Base-by-base conservation (phyloP, 2,329 filamentous ascomycete genomes). In the Nemania sp. region DNA sequence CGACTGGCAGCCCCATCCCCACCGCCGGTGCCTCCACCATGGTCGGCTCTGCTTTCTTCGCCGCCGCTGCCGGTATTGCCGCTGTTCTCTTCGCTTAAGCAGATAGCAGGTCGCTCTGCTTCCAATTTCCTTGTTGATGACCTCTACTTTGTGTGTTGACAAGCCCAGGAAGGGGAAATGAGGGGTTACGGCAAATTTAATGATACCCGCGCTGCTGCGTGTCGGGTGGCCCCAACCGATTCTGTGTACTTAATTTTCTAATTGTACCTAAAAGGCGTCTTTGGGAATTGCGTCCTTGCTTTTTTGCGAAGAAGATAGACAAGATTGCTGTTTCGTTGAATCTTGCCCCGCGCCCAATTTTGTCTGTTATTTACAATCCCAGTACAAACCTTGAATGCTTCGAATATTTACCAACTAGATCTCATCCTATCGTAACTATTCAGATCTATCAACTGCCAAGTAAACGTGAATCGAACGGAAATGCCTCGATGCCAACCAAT, bases 61-160 rank as follows among this genome's bases (percentile, higher is more conserved):
- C 81, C 69, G 80, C 76, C 61, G 75, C 73, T 43, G 81, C 77
- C 71, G 81, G 79, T 73, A 68, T 80, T 51, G 76, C 73, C 57
- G 81, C 79, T 68, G 71, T 81, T 67, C 65, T 78, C 73, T 71
- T 84, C 66, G 77, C 77, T 70, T 84, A 84, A 80, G 61, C 52
- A 28, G 11, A 28, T 11, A 31, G n/a, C 28, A 14, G 28, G 9
- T 9, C 9, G 9, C n/a, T 31, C 11, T 9, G 8, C 11, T 40
- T 55, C 19, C 39, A 49, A 44, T 57, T 54, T 46, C 54, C 51
- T 57, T 64, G 70, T 67, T 63, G 66, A 70, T 68, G 59, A 64
- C 40, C 24, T 39, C 34, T 19, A 15, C 22, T 56, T 44, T 47
- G 30, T 52, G 49, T 48, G 20, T 48, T 36, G 26, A 46, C 42